Evolutionary conservation across 192 early-diverging fungal genomes (phyloP).

Genomic region (Coemansia sp.): DNA sequence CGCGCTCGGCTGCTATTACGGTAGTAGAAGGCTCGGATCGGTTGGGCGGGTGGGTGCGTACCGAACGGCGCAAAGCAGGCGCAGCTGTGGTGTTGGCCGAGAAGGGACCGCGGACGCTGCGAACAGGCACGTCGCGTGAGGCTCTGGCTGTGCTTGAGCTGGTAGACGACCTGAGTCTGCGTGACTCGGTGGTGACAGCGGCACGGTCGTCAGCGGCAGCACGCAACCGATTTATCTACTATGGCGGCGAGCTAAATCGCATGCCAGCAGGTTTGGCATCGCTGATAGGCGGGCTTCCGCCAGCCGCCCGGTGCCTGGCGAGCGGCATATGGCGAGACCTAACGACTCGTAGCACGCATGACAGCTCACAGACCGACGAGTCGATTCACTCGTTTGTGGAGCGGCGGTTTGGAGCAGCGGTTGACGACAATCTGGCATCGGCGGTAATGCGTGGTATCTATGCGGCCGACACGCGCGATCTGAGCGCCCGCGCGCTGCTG

Average conservation of each 20-base stretch:
- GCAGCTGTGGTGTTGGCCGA: constrained; percentile 62
- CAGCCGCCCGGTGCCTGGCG: constrained; percentile 61
- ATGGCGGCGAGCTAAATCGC: constrained; percentile 64
- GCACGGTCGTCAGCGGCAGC: constrained; percentile 68
- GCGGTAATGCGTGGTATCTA: constrained; percentile 93
- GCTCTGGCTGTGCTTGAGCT: constrained; percentile 77
- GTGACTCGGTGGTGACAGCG: constrained; percentile 58
- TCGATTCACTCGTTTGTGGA: constrained; percentile 79
- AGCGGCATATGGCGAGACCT: constrained; percentile 40
- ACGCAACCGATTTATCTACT: constrained; percentile 81
- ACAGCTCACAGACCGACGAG: constrained; percentile 61
- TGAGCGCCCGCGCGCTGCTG: constrained; percentile 76
- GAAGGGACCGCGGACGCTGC: constrained; percentile 78
- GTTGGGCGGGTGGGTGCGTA: constrained; percentile 86
- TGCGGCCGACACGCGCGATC: constrained; percentile 75
- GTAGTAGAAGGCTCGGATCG: constrained; percentile 70
- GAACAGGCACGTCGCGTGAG: constrained; percentile 64
- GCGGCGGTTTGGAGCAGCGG: constrained; percentile 68
- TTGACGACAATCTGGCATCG: constrained; percentile 82
- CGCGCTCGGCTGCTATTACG: constrained; percentile 57
- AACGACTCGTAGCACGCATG: constrained; percentile 3
- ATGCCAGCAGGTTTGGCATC: constrained; percentile 58
- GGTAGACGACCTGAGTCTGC: constrained; percentile 66
- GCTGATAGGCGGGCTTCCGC: constrained; percentile 58
- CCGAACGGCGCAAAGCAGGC: constrained; percentile 49